These are phyloP conservation scores for Medicago arabica DNA, from an alignment of 306 rosid genomes.

Conservation along the genomic window DNA sequence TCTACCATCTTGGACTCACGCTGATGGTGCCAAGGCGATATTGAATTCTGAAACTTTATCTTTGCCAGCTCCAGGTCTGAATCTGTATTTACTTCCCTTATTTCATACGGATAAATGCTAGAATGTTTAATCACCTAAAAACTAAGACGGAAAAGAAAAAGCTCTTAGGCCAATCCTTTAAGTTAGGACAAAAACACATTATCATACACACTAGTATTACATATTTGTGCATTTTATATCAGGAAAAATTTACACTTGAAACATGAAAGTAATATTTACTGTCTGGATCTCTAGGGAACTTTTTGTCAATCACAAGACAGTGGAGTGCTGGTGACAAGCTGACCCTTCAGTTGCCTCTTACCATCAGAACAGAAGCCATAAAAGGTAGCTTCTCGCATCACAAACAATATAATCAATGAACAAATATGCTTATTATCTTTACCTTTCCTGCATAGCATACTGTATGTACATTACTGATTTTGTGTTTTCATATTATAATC, in stretches of 20 bases:
- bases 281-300: conserved; percentile 58
- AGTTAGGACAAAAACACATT: background rate
- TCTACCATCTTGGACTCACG: conserved; percentile 73
- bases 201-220: background rate
- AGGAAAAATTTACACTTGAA: conserved; percentile 14
- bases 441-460: background rate
- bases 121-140: conserved; percentile 8
- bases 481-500: conserved; percentile 46
- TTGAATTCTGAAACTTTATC: conserved; percentile 55
- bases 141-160: background rate
- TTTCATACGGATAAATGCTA: too few species aligned
- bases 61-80: conserved; percentile 65
- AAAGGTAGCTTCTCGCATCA: conserved; percentile 53
- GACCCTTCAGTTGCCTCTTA: conserved; percentile 71
- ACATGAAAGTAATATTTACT: conserved; percentile 20
- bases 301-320: conserved; percentile 51
- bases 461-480: too few species aligned
- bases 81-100: conserved; percentile 28
- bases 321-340: conserved; percentile 74
- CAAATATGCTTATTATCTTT: background rate
- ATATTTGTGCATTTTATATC: background rate
- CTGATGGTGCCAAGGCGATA: conserved; percentile 51
- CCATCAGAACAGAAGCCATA: conserved; percentile 69
- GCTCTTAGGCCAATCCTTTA: too few species aligned
- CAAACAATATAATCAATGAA: background rate